Conservation (phyloP, 1,284 basidiomycete species). For the Boletus sp. region DNA sequence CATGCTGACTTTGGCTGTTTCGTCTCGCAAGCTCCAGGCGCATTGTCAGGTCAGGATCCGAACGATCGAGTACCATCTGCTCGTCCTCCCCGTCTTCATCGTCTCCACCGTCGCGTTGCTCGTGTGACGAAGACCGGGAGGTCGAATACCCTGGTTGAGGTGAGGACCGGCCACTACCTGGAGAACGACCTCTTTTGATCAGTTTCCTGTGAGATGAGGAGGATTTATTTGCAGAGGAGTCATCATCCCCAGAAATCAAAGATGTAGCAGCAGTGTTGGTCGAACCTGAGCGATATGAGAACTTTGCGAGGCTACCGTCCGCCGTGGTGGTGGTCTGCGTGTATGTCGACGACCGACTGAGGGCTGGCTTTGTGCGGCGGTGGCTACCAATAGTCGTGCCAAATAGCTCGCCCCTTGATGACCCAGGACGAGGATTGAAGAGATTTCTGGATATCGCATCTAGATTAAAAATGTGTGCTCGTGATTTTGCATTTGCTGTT, state of each 20-base stretch:
- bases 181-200: slow-evolving; percentile 61
- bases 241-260: slow-evolving; percentile 61
- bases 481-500: slow-evolving; percentile 65
- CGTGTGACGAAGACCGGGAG: slow-evolving; percentile 49
- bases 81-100: slow-evolving; percentile 50
- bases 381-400: slow-evolving; percentile 67
- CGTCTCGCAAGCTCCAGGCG: slow-evolving; percentile 77
- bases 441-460: slow-evolving; percentile 83
- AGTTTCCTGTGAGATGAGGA: slow-evolving; percentile 56
- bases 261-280: slow-evolving; percentile 63
- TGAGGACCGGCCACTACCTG: slow-evolving; percentile 45
- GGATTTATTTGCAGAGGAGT: slow-evolving; percentile 50
- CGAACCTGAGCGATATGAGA: slow-evolving; percentile 71
- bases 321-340: slow-evolving; percentile 66
- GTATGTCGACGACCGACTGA: slow-evolving; percentile 70
- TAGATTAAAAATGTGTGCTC: slow-evolving; percentile 80
- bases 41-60: slow-evolving; percentile 73
- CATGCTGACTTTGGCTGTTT: slow-evolving; percentile 78
- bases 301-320: slow-evolving; percentile 67
- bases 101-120: slow-evolving; percentile 44
- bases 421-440: slow-evolving; percentile 64
- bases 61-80: slow-evolving; percentile 51
- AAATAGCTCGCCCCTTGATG: slow-evolving; percentile 69
- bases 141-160: slow-evolving; percentile 39
- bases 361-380: slow-evolving; percentile 59